Percentiles rank a stretch among this genome's conserved stretches.
phyloP scores from a whole-genome alignment of 805 yeast genomes.

The Metschnikowia cerradonensis region DNA sequence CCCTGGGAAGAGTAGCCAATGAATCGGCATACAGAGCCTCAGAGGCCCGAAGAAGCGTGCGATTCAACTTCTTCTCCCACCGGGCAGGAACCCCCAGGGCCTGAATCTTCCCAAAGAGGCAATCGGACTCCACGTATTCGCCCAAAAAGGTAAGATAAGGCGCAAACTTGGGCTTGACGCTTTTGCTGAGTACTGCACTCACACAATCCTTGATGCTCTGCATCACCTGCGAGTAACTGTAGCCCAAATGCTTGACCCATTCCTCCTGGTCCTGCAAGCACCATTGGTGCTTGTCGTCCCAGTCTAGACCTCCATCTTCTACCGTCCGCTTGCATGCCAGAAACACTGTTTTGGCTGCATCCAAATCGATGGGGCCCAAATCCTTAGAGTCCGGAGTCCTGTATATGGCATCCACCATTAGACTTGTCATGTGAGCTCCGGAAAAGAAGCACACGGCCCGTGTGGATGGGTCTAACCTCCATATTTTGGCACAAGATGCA shows the following conservation, averaged over 20 bases:
- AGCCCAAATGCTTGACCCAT: slow-evolving; percentile 46
- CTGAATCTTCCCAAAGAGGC: slow-evolving; percentile 34
- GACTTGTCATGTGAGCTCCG: slow-evolving; percentile 39
- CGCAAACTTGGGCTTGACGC: slow-evolving; percentile 54
- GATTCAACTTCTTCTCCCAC: slow-evolving; percentile 42
- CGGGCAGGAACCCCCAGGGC: slow-evolving; percentile 37
- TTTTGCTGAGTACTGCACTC: slow-evolving; percentile 36
- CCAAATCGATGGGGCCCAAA: slow-evolving; percentile 30
- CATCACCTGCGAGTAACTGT: slow-evolving; percentile 46
- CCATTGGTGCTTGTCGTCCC: slow-evolving; percentile 33
- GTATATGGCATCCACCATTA: slow-evolving; percentile 26
- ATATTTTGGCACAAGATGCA: slow-evolving; percentile 43
- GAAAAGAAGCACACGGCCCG: slow-evolving; percentile 48
- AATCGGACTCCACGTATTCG: slow-evolving; percentile 47
- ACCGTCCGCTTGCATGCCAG: slow-evolving; percentile 27
- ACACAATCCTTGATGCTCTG: slow-evolving; percentile 42
- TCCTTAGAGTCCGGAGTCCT: slow-evolving; percentile 17
- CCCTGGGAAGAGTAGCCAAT: slow-evolving; percentile 53
- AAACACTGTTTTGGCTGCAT: slow-evolving; percentile 23
- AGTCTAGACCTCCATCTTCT: slow-evolving; percentile 30
- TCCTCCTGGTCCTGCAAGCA: slow-evolving; percentile 43
- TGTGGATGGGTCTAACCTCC: slow-evolving; percentile 56
- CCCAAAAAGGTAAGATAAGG: slow-evolving; percentile 48
- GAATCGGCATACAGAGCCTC: slow-evolving; percentile 38
- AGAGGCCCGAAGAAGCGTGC: slow-evolving; percentile 32